These are phyloP conservation scores for Ceratocystis alfenasii DNA, from an alignment of 2,329 filamentous ascomycete species.

Conservation along the genomic window DNA sequence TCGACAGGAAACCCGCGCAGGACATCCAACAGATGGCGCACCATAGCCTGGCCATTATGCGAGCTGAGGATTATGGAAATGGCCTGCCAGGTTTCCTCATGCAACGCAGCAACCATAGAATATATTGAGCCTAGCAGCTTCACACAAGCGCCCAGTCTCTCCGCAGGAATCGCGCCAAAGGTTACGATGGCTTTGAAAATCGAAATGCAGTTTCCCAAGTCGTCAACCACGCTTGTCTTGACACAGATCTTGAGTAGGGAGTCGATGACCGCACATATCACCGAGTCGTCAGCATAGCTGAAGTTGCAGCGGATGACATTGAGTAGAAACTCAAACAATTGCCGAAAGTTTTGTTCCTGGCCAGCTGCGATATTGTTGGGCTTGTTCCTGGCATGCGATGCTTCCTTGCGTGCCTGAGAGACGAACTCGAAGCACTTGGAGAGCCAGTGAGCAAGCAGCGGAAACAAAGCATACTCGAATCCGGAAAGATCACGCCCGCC, in stretches of 20 bases:
- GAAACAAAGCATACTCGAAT: conserved; percentile 56
- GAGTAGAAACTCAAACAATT: conserved; percentile 52
- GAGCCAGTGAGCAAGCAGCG: conserved; percentile 51
- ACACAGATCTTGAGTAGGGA: conserved; percentile 55
- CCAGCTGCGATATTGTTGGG: conserved; percentile 25
- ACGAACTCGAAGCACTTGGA: conserved; percentile 43
- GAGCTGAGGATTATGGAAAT: conserved; percentile 60
- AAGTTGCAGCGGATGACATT: conserved; percentile 67
- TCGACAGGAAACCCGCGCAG: conserved; percentile 39
- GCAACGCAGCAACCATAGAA: conserved; percentile 48
- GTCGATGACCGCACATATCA: conserved; percentile 49
- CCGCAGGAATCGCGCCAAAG: conserved; percentile 55
- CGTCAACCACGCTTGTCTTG: conserved; percentile 50
- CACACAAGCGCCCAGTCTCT: conserved; percentile 52
- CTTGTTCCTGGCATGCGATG: conserved; percentile 29
- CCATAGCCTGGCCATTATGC: conserved; percentile 58
- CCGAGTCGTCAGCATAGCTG: conserved; percentile 51
- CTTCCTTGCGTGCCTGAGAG: conserved; percentile 40
- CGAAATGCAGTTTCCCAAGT: conserved; percentile 54
- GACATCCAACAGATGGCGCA: conserved; percentile 53
- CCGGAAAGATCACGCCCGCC: conserved; percentile 51
- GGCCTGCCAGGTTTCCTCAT: conserved; percentile 56
- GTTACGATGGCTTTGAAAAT: conserved; percentile 61
- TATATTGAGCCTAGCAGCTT: conserved; percentile 62
- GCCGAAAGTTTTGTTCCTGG: conserved; percentile 51